A percentile compares a stretch with the other conserved stretches of the same genome.
These are phyloP conservation scores for Arthromyces matolae DNA, from an alignment of 768 basidiomycete genomes.

Conservation along the genomic window DNA sequence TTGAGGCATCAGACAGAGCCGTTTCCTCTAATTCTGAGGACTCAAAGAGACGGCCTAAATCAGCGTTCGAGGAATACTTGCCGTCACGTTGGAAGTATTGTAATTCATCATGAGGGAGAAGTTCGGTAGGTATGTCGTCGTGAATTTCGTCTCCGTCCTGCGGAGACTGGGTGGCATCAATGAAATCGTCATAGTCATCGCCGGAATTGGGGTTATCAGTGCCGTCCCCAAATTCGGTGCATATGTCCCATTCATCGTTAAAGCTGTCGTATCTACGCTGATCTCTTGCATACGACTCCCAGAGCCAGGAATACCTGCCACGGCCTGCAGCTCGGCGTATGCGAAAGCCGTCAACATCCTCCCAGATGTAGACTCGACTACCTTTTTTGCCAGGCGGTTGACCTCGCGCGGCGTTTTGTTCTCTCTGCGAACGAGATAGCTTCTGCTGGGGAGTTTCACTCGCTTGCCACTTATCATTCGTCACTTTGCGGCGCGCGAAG, in stretches of 20 bases:
- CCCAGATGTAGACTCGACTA: slow-evolving; percentile 20
- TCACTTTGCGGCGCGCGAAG: slow-evolving; percentile 1
- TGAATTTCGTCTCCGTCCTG: background rate
- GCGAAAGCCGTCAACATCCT: slow-evolving; percentile 18
- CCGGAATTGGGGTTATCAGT: slow-evolving; percentile 6
- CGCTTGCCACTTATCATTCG: background rate
- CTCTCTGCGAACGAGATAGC: background rate
- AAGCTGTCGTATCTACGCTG: slow-evolving; percentile 18
- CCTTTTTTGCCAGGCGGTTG: slow-evolving; percentile 17
- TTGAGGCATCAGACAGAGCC: background rate
- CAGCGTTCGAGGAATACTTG: background rate
- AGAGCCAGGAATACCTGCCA: slow-evolving; percentile 7
- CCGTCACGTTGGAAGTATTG: background rate
- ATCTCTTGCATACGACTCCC: slow-evolving; percentile 11
- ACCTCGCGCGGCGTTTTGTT: background rate
- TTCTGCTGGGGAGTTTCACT: background rate
- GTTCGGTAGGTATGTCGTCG: background rate
- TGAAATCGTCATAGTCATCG: slow-evolving; percentile 6
- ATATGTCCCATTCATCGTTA: slow-evolving; percentile 21
- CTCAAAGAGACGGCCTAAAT: background rate
- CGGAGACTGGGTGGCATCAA: too few relatives aligned
- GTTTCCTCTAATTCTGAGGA: background rate
- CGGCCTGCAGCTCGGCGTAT: slow-evolving; percentile 14
- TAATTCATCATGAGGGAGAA: background rate
- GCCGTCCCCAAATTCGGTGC: slow-evolving; percentile 10